Evolutionary conservation across 2,329 filamentous ascomycete species (phyloP), one percentile per base, ranked within the genome.

Genomic region (Chalara sp.): DNA sequence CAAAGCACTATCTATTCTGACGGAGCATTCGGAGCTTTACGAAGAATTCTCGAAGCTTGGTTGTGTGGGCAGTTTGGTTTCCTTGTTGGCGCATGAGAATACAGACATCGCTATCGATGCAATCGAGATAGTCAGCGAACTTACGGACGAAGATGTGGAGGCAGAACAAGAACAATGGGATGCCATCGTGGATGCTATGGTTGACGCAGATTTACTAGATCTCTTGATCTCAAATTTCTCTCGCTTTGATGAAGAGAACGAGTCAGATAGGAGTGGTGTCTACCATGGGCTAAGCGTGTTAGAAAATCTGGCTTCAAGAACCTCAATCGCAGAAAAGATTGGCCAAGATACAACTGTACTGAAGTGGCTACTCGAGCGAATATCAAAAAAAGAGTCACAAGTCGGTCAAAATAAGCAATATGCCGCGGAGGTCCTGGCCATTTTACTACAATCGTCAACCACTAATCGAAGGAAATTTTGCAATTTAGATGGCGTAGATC

Each of bases 321-420:
- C 78, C 31, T 68, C 78, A 2, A 78, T 87, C 11, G 83, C 87
- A 2, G 85, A 90, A 56, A 80, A 76, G 40, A 82, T 97, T 46
- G 88, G 84, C 4, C 72, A 78, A 53, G 80, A 92, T 53, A 79
- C 81, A 5, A 73, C 72, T 6, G 72, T 96, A 0, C 65, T 96
- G 6, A 72, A 78, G 43, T 97, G 89, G 89, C 76, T 99, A 3
- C 72, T 96, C 35, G 70, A 76, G 46, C 80, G 93, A 46, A 86
- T 89, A 55, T 82, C 86, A 58, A 76, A 75, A 50, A 77, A 78
- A 47, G 89, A 96, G 65, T 72, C 72, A 4, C 73, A 75, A 0
- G 80, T 95, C 1, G 77, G 81, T 5, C 93, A 99, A 65, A 99
- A 99, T 66, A 95, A 93, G 66, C 92, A 96, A 66, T 99, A 97